Evolutionary conservation across 1,284 basidiomycete genomes (phyloP), one percentile per base, ranked within the genome.

Genomic region (Sanghuangporus sanghuang): DNA sequence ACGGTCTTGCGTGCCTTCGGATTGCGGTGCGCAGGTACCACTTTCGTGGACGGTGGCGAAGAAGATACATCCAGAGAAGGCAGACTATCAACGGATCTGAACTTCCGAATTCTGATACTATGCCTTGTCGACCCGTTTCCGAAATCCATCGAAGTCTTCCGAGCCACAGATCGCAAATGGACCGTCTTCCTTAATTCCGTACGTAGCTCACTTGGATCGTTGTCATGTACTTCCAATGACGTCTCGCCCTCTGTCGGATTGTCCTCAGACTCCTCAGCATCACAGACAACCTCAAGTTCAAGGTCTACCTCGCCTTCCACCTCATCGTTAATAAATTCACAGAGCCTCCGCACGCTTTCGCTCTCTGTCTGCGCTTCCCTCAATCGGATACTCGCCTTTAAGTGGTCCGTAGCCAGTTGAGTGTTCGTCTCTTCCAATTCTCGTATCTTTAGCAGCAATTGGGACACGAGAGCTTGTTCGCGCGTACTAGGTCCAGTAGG

Each of bases 381-480:
- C 27, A 93, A 76, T 62, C 86, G 84, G 35, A 76, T 74, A 14
- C 81, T 77, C 0, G 90, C 89, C 65, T 83, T 81, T 1, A 73
- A 73, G 70, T 93, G 89, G 71, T 92, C 84, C 65, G 82, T 77
- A 52, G 85, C 76, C 66, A 96, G 92, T 66, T 83, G 79, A 16
- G 79, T 68, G 70, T 96, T 92, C 11, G 90, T 82, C 63, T 87
- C 79, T 71, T 93, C 89, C 0, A 95, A 78, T 71, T 95, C 92
- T 35, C 82, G 78, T 58, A 95, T 89, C 75, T 93, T 94, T n/a
- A 76, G 70, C 38, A 93, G 73, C 3, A 95, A 81, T 71, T 92
- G 87, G 1, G 84, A 78, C 14, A 94, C 81, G 59, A 93, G 77
- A 12, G 81, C 80, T 35, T 82, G 81, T 68, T 90, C 79, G 9